Evolutionary conservation across 495 filamentous ascomycete genomes (phyloP), one percentile per base, ranked within the genome.

Genomic region (Geopyxis carbonaria): DNA sequence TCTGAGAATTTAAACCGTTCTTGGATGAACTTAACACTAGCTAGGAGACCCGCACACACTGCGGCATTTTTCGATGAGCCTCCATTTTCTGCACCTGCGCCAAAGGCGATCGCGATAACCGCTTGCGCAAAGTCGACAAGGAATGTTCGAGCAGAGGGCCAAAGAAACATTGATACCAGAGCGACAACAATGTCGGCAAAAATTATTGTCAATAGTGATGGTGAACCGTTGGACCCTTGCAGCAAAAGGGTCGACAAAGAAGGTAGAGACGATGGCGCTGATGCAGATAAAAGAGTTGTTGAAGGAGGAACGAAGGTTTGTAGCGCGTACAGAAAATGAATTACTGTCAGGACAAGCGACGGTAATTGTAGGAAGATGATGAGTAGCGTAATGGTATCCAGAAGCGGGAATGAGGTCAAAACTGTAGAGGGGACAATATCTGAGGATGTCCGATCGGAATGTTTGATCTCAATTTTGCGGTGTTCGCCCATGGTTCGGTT

Each of bases 281-380:
- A 64, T 29, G 46, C 35, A 42, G 43, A 52, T 30, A 64, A 62
- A 40, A 69, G 63, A n/a, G 69, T 64, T 13, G 64, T 63, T 28
- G 69, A 71, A 5, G 82, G 80, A 21, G 84, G 80, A 46, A 93
- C 84, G 57, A 93, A 94, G 21, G 89, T 95, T 47, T 95, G 67
- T 36, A 80, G 69, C 34, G 91, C 85, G 64, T 93, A 99, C 45
- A 95, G 69, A 53, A 85, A 76, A 55, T 99, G 91, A 56, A 93
- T 80, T 55, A 83, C 64, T 38, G 84, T 85, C 43, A 95, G 68
- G 40, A 92, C 72, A 49, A 84, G 81, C 18, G 87, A 81, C 19
- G 91, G 86, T n/a, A 93, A 73, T 58, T 93, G 89, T 53, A 99
- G 75, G 40, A 99, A 73, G 57, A 99, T 78, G 59, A 99, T 94